phyloP scores from a whole-genome alignment of 75 land plant species.

The Sequoia sempervirens region DNA sequence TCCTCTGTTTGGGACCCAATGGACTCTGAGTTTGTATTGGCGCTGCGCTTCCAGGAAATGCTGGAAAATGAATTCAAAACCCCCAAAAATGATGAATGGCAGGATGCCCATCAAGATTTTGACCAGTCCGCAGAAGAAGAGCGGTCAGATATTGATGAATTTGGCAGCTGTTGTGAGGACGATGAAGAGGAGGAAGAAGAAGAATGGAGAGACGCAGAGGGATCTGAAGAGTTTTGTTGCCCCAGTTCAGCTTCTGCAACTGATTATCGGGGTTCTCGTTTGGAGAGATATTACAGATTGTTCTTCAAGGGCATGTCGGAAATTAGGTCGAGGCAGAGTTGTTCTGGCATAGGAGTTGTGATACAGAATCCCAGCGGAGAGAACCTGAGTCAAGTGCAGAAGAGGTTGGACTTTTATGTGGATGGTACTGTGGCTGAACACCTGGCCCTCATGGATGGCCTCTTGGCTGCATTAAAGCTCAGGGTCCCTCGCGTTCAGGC shows the following conservation, averaged over 20 bases:
- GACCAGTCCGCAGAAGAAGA: background rate
- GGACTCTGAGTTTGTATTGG: constrained; percentile 12
- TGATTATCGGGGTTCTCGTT: constrained; percentile 28
- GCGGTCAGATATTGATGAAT: constrained; percentile 32
- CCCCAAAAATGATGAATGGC: background rate
- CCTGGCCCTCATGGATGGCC: constrained; percentile 73
- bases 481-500: constrained; percentile 32
- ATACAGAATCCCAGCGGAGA: constrained; percentile 30
- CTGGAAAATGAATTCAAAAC: constrained; percentile 2
- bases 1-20: constrained; percentile 7
- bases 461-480: constrained; percentile 35
- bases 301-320: constrained; percentile 59
- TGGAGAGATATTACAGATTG: constrained; percentile 24
- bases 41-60: constrained; percentile 12
- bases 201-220: constrained; percentile 54
- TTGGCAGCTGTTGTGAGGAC: constrained; percentile 46
- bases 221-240: constrained; percentile 8
- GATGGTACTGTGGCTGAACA: constrained; percentile 65
- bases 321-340: constrained; percentile 18
- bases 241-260: constrained; percentile 5
- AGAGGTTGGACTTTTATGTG: constrained; percentile 64
- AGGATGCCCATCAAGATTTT: constrained; percentile 6
- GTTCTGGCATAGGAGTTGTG: constrained; percentile 67
- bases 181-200: constrained; percentile 56
- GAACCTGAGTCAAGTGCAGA: constrained; percentile 41